These are phyloP conservation scores for Eucalyptus pauciflora DNA, from an alignment of 345 rosid genomes.

Conservation along the genomic window DNA sequence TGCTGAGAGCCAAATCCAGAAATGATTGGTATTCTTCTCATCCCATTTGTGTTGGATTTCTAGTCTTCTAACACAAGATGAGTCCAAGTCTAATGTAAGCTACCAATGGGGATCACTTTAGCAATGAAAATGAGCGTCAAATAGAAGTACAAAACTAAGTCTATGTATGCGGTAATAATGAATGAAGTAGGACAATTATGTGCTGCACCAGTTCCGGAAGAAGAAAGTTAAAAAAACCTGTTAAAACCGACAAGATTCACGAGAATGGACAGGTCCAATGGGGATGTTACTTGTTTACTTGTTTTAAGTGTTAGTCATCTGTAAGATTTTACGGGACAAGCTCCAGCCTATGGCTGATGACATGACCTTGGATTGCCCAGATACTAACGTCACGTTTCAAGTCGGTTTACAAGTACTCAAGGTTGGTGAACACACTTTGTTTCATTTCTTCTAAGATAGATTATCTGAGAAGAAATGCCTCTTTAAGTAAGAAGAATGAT, in stretches of 20 bases:
- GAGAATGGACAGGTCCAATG: background rate
- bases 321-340: background rate
- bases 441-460: background rate
- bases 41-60: background rate
- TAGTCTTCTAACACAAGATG: background rate
- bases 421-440: background rate
- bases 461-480: background rate
- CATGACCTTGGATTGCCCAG: background rate
- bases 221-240: background rate
- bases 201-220: background rate
- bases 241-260: background rate
- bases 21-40: background rate
- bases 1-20: background rate
- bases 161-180: background rate
- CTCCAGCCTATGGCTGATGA: background rate
- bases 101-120: background rate
- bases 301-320: background rate
- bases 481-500: background rate
- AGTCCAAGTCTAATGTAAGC: background rate
- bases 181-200: background rate
- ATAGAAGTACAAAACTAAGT: background rate
- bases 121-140: background rate
- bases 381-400: background rate
- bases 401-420: background rate
- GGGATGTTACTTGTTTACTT: background rate